Conservation (phyloP, 768 basidiomycete species). For the Hygrophorus pudorinus region DNA sequence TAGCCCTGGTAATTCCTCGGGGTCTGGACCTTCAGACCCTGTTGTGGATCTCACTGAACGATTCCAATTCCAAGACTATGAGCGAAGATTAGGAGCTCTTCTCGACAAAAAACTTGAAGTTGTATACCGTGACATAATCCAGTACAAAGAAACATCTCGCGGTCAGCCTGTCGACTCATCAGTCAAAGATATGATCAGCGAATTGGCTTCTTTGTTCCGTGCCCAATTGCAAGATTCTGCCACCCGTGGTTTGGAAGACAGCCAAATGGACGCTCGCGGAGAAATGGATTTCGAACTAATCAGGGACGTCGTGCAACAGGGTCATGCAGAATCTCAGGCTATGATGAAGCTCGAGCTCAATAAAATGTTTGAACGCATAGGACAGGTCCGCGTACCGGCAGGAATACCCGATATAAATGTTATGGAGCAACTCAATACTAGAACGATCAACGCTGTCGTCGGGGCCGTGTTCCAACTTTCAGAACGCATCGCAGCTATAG, state of each 20-base stretch:
- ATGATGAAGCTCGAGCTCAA: slow-evolving; percentile 53
- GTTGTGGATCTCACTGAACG: slow-evolving; percentile 44
- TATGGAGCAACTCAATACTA: slow-evolving; percentile 49
- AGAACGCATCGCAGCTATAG: slow-evolving; percentile 46
- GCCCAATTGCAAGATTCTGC: slow-evolving; percentile 58
- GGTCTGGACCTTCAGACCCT: slow-evolving; percentile 31
- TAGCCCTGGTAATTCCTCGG: slow-evolving; percentile 32
- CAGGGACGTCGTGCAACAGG: slow-evolving; percentile 57
- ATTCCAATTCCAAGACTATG: slow-evolving; percentile 46
- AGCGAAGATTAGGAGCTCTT: slow-evolving; percentile 49
- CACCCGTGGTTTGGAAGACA: slow-evolving; percentile 45
- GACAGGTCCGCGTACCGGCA: slow-evolving; percentile 15
- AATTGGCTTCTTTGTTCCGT: slow-evolving; percentile 59
- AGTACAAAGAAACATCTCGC: slow-evolving; percentile 16
- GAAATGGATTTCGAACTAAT: slow-evolving; percentile 74
- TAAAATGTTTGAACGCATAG: slow-evolving; percentile 34
- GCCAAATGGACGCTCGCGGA: slow-evolving; percentile 60
- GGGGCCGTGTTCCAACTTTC: slow-evolving; percentile 48
- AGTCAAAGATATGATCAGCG: slow-evolving; percentile 54
- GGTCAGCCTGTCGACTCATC: slow-evolving; percentile 25
- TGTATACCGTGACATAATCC: slow-evolving; percentile 16
- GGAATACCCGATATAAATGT: slow-evolving; percentile 25
- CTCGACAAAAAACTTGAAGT: slow-evolving; percentile 62
- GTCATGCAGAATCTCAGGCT: slow-evolving; percentile 49
- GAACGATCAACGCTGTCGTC: slow-evolving; percentile 50